These are phyloP conservation scores for Ceratobasidium sp. DNA, from an alignment of 1,284 basidiomycete genomes.

Conservation along the genomic window DNA sequence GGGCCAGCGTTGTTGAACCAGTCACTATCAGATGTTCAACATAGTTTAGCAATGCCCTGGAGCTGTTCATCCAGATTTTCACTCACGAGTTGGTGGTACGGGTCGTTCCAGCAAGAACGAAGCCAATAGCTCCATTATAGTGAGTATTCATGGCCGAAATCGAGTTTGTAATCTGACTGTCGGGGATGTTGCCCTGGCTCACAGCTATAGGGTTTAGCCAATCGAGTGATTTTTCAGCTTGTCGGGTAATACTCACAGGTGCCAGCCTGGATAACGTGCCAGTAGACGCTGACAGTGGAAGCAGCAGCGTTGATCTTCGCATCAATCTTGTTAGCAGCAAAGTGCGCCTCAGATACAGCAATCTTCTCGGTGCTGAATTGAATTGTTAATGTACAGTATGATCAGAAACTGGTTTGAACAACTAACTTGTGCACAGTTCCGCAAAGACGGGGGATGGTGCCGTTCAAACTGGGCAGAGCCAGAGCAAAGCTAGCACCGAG, in stretches of 20 bases:
- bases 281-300: slow-evolving; percentile 60
- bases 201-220: too few relatives aligned
- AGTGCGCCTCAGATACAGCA: slow-evolving; percentile 57
- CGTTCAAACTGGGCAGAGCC: slow-evolving; percentile 39
- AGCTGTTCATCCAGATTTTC: too few relatives aligned
- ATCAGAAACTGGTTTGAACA: background rate
- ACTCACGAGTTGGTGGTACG: slow-evolving; percentile 27
- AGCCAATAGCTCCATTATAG: slow-evolving; percentile 9
- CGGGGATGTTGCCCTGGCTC: slow-evolving; percentile 23
- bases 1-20: slow-evolving; percentile 56
- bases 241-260: slow-evolving; percentile 12
- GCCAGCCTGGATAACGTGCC: slow-evolving; percentile 59
- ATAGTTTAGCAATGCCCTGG: background rate
- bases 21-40: background rate
- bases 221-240: too few relatives aligned
- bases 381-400: background rate
- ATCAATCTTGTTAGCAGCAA: slow-evolving; percentile 50
- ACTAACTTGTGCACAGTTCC: slow-evolving; percentile 37
- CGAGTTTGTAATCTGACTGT: slow-evolving; percentile 9
- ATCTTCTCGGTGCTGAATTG: slow-evolving; percentile 18
- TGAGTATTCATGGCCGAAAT: slow-evolving; percentile 20
- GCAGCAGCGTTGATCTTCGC: slow-evolving; percentile 24
- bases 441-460: slow-evolving; percentile 38
- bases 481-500: slow-evolving; percentile 43
- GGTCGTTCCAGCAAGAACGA: background rate